A percentile compares a stretch with the other conserved stretches of the same genome.
phyloP scores from a whole-genome alignment of 441 rosid species.

The Monsonia emarginata region DNA sequence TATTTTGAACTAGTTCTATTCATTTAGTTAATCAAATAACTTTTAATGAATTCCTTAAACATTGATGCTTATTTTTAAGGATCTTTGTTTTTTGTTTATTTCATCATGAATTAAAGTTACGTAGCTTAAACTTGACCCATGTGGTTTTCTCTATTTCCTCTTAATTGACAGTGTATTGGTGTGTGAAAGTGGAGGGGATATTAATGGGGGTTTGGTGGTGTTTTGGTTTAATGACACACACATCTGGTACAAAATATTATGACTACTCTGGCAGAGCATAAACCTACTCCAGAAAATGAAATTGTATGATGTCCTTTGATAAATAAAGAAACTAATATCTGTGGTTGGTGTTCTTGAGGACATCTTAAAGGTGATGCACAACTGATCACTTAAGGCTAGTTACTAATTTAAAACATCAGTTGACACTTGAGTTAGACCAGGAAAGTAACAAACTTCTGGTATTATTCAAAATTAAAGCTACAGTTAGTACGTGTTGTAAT shows the following conservation, averaged over 20 bases:
- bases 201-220: too few relatives aligned
- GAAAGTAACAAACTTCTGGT: background rate
- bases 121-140: background rate
- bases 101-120: background rate
- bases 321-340: background rate
- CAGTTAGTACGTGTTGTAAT: background rate
- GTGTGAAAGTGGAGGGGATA: background rate
- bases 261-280: background rate
- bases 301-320: background rate
- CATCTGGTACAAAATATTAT: background rate
- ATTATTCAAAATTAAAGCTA: background rate
- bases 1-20: background rate
- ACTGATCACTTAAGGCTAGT: background rate
- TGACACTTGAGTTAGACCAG: background rate
- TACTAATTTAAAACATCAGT: background rate
- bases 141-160: background rate
- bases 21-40: background rate
- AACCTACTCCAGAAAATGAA: background rate
- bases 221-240: too few relatives aligned
- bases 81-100: background rate
- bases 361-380: background rate
- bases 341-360: background rate
- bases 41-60: background rate
- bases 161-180: background rate
- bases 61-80: background rate